Evolutionary conservation across 257 asterid species (phyloP).

Genomic region (Apocynum venetum): DNA sequence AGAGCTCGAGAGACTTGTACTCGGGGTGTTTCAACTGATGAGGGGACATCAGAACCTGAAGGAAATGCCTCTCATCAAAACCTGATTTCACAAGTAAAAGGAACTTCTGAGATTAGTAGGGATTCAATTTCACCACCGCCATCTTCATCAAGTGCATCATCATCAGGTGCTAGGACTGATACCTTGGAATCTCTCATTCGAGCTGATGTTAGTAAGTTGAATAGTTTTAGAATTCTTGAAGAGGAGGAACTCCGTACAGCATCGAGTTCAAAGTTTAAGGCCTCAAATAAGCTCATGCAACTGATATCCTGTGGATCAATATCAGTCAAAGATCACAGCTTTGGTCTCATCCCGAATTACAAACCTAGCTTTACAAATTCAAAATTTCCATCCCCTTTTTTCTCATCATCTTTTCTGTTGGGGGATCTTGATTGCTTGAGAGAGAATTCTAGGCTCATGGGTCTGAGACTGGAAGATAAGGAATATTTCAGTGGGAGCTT

Average conservation of each 20-base stretch:
- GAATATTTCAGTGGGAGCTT: constrained; percentile 94
- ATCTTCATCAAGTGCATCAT: constrained; percentile 66
- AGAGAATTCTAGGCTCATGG: constrained; percentile 61
- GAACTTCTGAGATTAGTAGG: constrained; percentile 44
- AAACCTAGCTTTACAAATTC: constrained; percentile 81
- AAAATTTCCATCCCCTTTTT: constrained; percentile 69
- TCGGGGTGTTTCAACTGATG: constrained; percentile 68
- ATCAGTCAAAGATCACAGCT: constrained; percentile 83
- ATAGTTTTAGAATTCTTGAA: constrained; percentile 70
- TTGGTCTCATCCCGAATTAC: constrained; percentile 75
- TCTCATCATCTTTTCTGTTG: constrained; percentile 61
- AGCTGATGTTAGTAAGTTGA: constrained; percentile 76
- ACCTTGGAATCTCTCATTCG: constrained; percentile 86
- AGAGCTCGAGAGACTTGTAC: constrained; percentile 48
- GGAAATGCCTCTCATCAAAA: constrained; percentile 23
- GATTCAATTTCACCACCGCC: constrained; percentile 69
- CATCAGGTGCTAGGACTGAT: constrained; percentile 70
- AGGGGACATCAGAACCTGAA: constrained; percentile 40
- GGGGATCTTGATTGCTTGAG: constrained; percentile 75
- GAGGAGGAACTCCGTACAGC: constrained; percentile 59
- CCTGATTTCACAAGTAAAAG: constrained; percentile 34
- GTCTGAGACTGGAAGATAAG: constrained; percentile 70
- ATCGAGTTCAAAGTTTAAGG: constrained; percentile 54
- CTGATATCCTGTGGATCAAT: constrained; percentile 88
- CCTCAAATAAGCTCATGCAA: constrained; percentile 87